Base-by-base conservation (phyloP, 148 eudicot genomes). In the Silene uniflora region DNA sequence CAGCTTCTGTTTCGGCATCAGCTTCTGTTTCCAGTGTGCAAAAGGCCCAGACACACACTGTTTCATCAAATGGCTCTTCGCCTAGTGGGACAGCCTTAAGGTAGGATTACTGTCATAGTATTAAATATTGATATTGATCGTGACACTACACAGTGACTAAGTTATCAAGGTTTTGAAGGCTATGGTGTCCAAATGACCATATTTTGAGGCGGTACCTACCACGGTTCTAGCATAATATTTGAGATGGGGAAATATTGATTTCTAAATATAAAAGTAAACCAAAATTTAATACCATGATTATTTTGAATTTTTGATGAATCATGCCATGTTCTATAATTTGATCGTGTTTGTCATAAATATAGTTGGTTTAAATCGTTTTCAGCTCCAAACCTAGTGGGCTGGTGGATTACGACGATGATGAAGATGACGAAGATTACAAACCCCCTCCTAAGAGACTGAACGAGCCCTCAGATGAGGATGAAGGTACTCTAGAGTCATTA, bases 361-460 rank as follows among this genome's bases (percentile, higher is more conserved):
- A 18, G 62, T 10, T 69, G 42, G 8, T n/a, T 10, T 64, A 39
- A 42, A 4, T 63, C 52, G 14, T 74, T 69, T 73, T 44, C 83
- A 82, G 91, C 82, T 73, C 88, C 64, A 92, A 82, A 77, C 76
- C 91, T 75, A 88, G 91, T 79, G 91, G 91, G 54, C 87, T 96
- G 52, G 99, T 96, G 86, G 98, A 96, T 78, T 92, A 92, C 76
- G 98, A 87, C 27, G 97, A 92, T 72, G 98, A 95, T 59, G 99
- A 95, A 78, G 98, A 93, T 60, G 99, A 95, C 79, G 94, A 90
- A 78, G 92, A 89, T 73, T 92, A 89, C 87, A 88, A 84, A 82
- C 97, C 99, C 58, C 99, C 98, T 55, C 99, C 94, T 29, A 84
- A 79, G 76, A 89, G 84, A 69, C 88, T 80, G 63, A 73, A 90